Conservation (phyloP, 2,329 filamentous ascomycete genomes). For the Cladophialophora chaetospira region DNA sequence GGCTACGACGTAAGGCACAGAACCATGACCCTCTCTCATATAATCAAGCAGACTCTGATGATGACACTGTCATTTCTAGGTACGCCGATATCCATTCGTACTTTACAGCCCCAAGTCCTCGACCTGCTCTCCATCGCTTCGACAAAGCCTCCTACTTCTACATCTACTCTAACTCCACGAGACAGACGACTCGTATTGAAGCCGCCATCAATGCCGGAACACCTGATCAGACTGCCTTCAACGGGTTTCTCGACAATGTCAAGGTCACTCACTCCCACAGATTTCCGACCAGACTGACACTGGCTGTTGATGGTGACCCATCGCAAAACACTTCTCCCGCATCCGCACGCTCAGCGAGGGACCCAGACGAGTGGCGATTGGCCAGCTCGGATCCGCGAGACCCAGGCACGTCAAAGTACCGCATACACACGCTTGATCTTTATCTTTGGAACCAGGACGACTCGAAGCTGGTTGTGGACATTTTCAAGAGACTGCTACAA, state of each 20-base stretch:
- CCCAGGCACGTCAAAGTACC: slow-evolving; percentile 57
- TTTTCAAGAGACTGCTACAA: slow-evolving; percentile 41
- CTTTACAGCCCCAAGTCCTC: slow-evolving; percentile 58
- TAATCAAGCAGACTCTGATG: not conserved
- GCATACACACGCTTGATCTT: slow-evolving; percentile 62
- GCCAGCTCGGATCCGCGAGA: slow-evolving; percentile 55
- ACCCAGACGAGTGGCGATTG: slow-evolving; percentile 58
- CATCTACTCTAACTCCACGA: slow-evolving; percentile 59
- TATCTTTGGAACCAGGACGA: slow-evolving; percentile 67
- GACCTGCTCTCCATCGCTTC: slow-evolving; percentile 63
- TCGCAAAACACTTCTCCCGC: slow-evolving; percentile 35
- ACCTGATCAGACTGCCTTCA: slow-evolving; percentile 65
- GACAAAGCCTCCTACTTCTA: slow-evolving; percentile 67
- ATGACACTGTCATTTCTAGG: slow-evolving; percentile 41
- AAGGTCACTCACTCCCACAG: slow-evolving; percentile 59
- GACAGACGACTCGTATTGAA: slow-evolving; percentile 59
- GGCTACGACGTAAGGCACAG: slow-evolving; percentile 47
- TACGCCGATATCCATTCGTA: slow-evolving; percentile 67
- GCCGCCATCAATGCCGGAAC: slow-evolving; percentile 66
- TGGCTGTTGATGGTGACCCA: slow-evolving; percentile 53
- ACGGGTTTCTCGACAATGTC: slow-evolving; percentile 56
- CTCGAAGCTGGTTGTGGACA: slow-evolving; percentile 56
- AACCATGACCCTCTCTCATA: not conserved
- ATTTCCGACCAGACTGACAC: slow-evolving; percentile 61
- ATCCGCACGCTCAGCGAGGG: slow-evolving; percentile 30